Conservation (phyloP, 2,329 filamentous ascomycete genomes). For the Fusarium robinianum region DNA sequence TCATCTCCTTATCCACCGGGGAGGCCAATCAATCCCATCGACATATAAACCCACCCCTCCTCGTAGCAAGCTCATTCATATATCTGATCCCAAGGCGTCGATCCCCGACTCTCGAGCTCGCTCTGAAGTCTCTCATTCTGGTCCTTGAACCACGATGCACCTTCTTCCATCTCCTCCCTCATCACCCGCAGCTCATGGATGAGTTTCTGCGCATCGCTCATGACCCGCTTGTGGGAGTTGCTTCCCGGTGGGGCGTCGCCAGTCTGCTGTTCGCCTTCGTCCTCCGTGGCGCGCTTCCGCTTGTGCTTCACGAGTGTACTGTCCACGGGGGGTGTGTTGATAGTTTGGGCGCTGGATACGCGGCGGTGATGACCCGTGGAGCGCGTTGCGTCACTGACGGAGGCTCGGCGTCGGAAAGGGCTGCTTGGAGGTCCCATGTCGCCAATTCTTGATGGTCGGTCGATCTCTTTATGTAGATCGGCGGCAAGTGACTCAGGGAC, state of each 20-base stretch:
- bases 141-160: slow-evolving; percentile 51
- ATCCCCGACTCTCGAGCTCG: slow-evolving; percentile 41
- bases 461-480: slow-evolving; percentile 50
- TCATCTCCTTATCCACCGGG: slow-evolving; percentile 8
- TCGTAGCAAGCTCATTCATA: slow-evolving; percentile 20
- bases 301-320: slow-evolving; percentile 35
- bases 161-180: slow-evolving; percentile 52
- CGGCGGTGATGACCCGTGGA: slow-evolving; percentile 21
- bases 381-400: slow-evolving; percentile 27
- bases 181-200: slow-evolving; percentile 48
- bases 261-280: slow-evolving; percentile 26
- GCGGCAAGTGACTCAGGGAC: slow-evolving; percentile 56
- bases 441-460: slow-evolving; percentile 45
- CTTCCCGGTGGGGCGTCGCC: slow-evolving; percentile 19
- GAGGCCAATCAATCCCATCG: background rate
- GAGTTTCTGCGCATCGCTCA: slow-evolving; percentile 49
- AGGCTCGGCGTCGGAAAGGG: slow-evolving; percentile 31
- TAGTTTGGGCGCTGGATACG: slow-evolving; percentile 31
- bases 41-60: background rate
- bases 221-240: slow-evolving; percentile 46
- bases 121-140: slow-evolving; percentile 51
- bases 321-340: slow-evolving; percentile 13
- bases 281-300: slow-evolving; percentile 40
- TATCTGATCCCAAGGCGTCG: slow-evolving; percentile 43
- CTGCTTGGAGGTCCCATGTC: slow-evolving; percentile 31